Percentiles rank a stretch among this genome's conserved stretches.
These are phyloP conservation scores for Barbatosphaeria neglecta DNA, from an alignment of 495 filamentous ascomycete species.

Conservation along the genomic window DNA sequence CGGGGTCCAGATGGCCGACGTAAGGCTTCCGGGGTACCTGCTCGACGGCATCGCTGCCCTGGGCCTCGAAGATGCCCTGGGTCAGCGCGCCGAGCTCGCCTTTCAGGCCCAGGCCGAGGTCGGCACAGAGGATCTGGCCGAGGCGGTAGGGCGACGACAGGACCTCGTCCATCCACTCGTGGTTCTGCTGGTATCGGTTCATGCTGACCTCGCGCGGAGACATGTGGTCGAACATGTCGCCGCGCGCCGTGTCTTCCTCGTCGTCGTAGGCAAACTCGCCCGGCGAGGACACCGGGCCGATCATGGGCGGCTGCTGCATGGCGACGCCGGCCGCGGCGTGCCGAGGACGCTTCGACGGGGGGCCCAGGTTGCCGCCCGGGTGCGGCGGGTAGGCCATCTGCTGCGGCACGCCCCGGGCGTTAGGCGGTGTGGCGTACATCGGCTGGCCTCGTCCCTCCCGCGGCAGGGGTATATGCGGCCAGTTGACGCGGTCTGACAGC, in stretches of 20 bases:
- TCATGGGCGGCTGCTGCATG: constrained; percentile 9
- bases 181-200: constrained; percentile 80
- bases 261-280: constrained; percentile 60
- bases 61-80: constrained; percentile 54
- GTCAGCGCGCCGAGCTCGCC: constrained; percentile 77
- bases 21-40: constrained; percentile 34
- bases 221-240: constrained; percentile 78
- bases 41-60: constrained; percentile 46
- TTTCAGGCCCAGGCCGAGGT: constrained; percentile 75
- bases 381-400: constrained; percentile 42
- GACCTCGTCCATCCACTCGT: constrained; percentile 99
- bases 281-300: constrained; percentile 10
- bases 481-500: constrained; percentile 74
- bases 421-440: constrained; percentile 23
- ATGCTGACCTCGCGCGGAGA: constrained; percentile 80
- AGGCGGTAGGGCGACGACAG: constrained; percentile 75
- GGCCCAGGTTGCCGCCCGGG: constrained; percentile 20
- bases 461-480: constrained; percentile 74
- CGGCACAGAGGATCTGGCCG: constrained; percentile 71
- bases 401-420: constrained; percentile 30
- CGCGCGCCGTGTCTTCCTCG: constrained; percentile 73
- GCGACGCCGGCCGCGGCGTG: constrained; percentile 5
- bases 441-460: constrained; percentile 29
- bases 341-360: constrained; percentile 33
- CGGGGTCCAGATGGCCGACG: constrained; percentile 50